Conservation (phyloP, 345 rosid genomes). For the Trapa incisa region DNA sequence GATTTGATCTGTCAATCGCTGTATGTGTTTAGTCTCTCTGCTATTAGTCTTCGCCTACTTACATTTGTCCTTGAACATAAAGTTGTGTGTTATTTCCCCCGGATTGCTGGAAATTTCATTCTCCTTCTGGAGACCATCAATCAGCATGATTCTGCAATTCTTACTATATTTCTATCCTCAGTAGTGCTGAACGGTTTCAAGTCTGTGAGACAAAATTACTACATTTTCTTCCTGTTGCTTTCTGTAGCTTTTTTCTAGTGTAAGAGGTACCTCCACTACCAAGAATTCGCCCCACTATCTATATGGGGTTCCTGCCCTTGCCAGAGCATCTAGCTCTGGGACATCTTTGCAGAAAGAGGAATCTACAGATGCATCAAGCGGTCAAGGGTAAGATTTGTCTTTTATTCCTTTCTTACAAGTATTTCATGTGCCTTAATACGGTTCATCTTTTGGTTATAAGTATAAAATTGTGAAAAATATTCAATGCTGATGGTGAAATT, state of each 20-base stretch:
- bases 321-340: slow-evolving; percentile 41
- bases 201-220: neutral
- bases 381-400: slow-evolving; percentile 24
- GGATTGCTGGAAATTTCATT: too few relatives aligned
- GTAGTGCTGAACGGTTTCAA: neutral
- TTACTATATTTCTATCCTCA: neutral
- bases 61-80: neutral
- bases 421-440: too few relatives aligned
- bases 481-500: neutral
- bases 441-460: neutral
- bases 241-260: slow-evolving; percentile 32
- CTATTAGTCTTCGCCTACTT: neutral
- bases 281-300: slow-evolving; percentile 22
- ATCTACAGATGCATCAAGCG: slow-evolving; percentile 13
- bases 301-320: slow-evolving; percentile 12
- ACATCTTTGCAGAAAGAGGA: slow-evolving; percentile 43
- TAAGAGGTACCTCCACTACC: slow-evolving; percentile 22
- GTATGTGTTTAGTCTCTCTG: neutral
- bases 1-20: too few relatives aligned
- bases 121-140: neutral
- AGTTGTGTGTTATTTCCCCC: too few relatives aligned
- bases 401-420: neutral
- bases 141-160: neutral
- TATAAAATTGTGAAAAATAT: neutral
- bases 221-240: neutral